phyloP scores from a whole-genome alignment of 768 basidiomycete genomes.

The Hericium rajendrae region DNA sequence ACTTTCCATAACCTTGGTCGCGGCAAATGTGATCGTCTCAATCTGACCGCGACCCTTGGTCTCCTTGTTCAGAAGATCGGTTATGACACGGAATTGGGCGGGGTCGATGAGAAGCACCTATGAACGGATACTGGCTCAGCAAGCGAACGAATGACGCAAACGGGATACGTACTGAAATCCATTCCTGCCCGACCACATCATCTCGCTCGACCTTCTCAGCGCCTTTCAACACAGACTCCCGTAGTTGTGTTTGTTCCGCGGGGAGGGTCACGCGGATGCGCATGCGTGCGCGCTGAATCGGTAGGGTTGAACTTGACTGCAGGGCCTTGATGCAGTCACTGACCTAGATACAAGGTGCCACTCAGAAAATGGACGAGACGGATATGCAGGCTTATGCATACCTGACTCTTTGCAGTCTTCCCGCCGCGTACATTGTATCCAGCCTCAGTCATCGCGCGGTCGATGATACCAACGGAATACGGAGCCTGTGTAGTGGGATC shows the following conservation, averaged over 20 bases:
- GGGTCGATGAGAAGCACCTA: constrained; percentile 93
- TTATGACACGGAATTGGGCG: constrained; percentile 79
- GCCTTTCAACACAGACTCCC: constrained; percentile 59
- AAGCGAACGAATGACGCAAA: neutral
- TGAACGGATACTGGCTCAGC: neutral
- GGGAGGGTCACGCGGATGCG: constrained; percentile 78
- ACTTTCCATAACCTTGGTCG: constrained; percentile 32
- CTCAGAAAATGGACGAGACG: neutral
- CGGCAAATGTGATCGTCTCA: constrained; percentile 72
- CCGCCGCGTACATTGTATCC: constrained; percentile 84
- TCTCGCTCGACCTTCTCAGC: constrained; percentile 82
- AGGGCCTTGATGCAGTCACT: constrained; percentile 81
- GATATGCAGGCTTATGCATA: constrained; percentile 17
- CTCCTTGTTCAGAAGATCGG: constrained; percentile 85
- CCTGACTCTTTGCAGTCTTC: constrained; percentile 94
- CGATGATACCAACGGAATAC: constrained; percentile 91
- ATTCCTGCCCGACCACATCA: constrained; percentile 58
- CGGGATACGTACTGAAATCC: constrained; percentile 67
- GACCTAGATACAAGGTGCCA: constrained; percentile 40
- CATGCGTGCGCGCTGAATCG: constrained; percentile 92
- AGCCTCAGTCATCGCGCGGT: constrained; percentile 94
- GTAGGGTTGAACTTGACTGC: constrained; percentile 75
- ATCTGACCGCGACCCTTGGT: constrained; percentile 81
- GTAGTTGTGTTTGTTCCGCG: constrained; percentile 45
- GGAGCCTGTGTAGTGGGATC: constrained; percentile 85